phyloP scores from a whole-genome alignment of 371 early-diverging fungal genomes.

The Rhizopus stolonifer region DNA sequence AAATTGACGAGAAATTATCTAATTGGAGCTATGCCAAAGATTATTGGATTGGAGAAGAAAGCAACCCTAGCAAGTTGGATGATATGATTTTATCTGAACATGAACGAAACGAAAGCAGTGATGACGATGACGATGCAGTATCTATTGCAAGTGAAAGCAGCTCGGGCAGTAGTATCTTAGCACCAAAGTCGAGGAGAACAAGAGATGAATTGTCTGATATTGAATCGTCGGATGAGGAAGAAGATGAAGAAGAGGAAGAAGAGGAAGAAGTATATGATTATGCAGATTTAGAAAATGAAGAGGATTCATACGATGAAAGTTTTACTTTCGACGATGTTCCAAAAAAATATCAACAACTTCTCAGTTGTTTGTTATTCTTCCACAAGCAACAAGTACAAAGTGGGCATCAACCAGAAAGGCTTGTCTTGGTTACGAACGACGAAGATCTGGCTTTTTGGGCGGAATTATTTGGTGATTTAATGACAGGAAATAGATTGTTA shows the following conservation, averaged over 20 bases:
- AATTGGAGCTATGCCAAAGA: conserved; percentile 54
- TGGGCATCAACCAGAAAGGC: conserved; percentile 8
- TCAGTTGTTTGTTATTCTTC: conserved; percentile 47
- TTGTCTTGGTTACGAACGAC: conserved; percentile 50
- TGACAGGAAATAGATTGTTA: conserved; percentile 31
- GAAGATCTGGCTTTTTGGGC: conserved; percentile 52
- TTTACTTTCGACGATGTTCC: conserved; percentile 34
- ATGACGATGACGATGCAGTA: conserved; percentile 22
- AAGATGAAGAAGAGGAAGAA: no score
- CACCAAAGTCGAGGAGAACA: conserved; percentile 15
- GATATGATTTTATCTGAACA: conserved; percentile 20
- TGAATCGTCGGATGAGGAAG: conserved; percentile 12
- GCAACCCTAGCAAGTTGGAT: conserved; percentile 24
- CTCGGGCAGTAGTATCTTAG: conserved; percentile 7
- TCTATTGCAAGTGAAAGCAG: conserved; percentile 20
- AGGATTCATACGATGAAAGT: conserved; percentile 12
- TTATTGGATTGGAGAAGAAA: conserved; percentile 50
- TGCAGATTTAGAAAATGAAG: background rate
- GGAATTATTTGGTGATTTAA: conserved; percentile 44
- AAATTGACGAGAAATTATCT: conserved; percentile 46
- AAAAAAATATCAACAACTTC: conserved; percentile 32
- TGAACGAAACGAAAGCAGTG: conserved; percentile 15
- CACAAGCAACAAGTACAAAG: conserved; percentile 12
- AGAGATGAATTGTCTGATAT: conserved; percentile 18
- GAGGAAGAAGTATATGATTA: conserved; percentile 4